Evolutionary conservation across 306 rosid species (phyloP), one percentile per base, ranked within the genome.

Genomic region (Urtica urens): DNA sequence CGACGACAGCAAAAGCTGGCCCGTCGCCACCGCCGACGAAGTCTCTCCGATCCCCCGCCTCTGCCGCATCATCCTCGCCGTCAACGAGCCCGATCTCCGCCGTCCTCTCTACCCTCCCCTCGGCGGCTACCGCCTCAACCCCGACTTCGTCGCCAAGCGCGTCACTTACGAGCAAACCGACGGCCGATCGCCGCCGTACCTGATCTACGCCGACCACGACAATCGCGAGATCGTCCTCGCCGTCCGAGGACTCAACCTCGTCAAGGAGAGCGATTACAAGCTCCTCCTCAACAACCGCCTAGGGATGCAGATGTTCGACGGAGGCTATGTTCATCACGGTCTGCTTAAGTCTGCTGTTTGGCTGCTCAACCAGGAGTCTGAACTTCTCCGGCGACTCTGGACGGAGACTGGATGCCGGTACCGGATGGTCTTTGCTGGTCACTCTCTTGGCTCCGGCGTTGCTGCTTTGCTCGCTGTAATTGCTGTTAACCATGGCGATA

Each of bases 391-490:
- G 75, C 48, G 39, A 0, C 57, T 85, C 46, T 90, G 99, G 95
- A 19, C 53, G 2, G 99, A 85, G 16, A 77, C 70, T 7, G 95
- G 94, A 0, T 23, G 59, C 4, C 53, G 64, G 6, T 85, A 85
- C 51, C 40, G 35, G 0, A 71, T 90, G 99, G 77, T 90, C 0
- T 90, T 90, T 38, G 83, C 73, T 0, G 99, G 99, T 0, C 95
- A 90, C 56, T 90, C 99, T 3, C 46, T 90, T 54, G 99, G 99
- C 6, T 81, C 95, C 0, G 99, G 99, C 9, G 94, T 90, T 17
- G 99, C 79, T 6, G 62, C 99, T 0, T 65, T 90, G 60, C 35
- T 90, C 68, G 65, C 95, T 5, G 66, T 85, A 5, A 41, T 79
- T 27, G 87, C 75, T 17, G 87, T 77, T 1, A 85, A 90, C 38